These are phyloP conservation scores for Curvularia lunata DNA, from an alignment of 2,329 filamentous ascomycete species.

Conservation along the genomic window DNA sequence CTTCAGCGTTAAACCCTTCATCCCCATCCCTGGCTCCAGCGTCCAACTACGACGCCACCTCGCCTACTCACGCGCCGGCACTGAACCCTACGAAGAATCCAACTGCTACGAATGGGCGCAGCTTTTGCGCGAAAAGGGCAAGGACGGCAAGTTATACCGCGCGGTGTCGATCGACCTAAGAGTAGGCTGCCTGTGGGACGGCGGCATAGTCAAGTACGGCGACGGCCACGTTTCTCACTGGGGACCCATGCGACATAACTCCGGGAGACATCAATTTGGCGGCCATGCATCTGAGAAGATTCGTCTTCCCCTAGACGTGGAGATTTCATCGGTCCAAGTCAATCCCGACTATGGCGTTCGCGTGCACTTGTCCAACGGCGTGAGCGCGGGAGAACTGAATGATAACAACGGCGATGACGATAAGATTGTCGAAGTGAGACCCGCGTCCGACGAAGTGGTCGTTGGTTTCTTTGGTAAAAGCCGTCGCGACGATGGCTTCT, in stretches of 20 bases:
- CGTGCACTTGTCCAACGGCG: constrained; percentile 42
- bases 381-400: constrained; percentile 40
- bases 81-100: not conserved
- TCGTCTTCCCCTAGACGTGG: constrained; percentile 32
- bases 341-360: constrained; percentile 33
- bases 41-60: constrained; percentile 51
- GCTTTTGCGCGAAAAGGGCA: constrained; percentile 24
- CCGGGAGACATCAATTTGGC: constrained; percentile 42
- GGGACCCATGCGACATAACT: constrained; percentile 39
- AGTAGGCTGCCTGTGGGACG: constrained; percentile 55
- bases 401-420: not conserved
- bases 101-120: constrained; percentile 29
- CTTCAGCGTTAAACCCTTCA: constrained; percentile 38
- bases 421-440: constrained; percentile 37
- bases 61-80: constrained; percentile 33
- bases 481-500: constrained; percentile 25
- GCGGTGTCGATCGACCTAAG: constrained; percentile 55
- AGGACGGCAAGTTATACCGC: constrained; percentile 44
- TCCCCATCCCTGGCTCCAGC: constrained; percentile 51
- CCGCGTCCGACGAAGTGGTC: constrained; percentile 48
- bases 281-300: constrained; percentile 41
- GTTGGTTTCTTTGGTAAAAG: constrained; percentile 57
- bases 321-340: constrained; percentile 44
- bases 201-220: constrained; percentile 54
- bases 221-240: constrained; percentile 55